Evolutionary conservation across 2,329 filamentous ascomycete species (phyloP), one percentile per base, ranked within the genome.

Genomic region (Neospermospora avenae): DNA sequence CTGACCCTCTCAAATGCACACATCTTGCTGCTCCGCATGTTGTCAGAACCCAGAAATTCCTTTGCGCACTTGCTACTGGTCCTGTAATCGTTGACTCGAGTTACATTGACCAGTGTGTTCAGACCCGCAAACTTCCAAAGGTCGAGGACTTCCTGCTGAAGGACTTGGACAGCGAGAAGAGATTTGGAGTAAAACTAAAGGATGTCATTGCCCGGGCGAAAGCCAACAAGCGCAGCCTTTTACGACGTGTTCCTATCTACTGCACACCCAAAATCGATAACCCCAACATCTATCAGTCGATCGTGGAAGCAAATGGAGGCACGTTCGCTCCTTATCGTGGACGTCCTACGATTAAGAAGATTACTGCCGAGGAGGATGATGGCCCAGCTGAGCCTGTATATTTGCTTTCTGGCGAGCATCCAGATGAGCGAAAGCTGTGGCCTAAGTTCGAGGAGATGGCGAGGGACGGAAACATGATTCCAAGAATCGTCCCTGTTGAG

Each of bases 11-110:
- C 51, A 82, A 84, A 46, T 95, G 91, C 72, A 90, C 93, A 68
- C 90, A 96, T 72, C 83, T 99, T 11, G 92, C 91, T 35, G 93
- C 93, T 3, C 95, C 93, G 0, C 84, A 86, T 44, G 85, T 98
- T 63, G 84, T 97, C 35, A 88, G 95, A 39, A 99, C 95, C 0
- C 86, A 91, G 72, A 99, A 99, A 72, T 99, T 99, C 72, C 86
- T 98, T 53, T 89, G 88, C 63, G 91, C 92, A 13, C 78, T 99
- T 28, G 92, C 95, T 18, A 86, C 85, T 61, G 92, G 90, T 0
- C 91, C 92, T 0, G 81, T 84, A 1, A 84, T 98, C 45, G 82
- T 98, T 57, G 86, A 86, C 48, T 89, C 88, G 0, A 81, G 84
- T 8, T 99, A 91, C 73, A 84, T 99, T 59, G 89, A 93, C 58